Base-by-base conservation (phyloP, 306 rosid genomes). In the Fragaria vesca region DNA sequence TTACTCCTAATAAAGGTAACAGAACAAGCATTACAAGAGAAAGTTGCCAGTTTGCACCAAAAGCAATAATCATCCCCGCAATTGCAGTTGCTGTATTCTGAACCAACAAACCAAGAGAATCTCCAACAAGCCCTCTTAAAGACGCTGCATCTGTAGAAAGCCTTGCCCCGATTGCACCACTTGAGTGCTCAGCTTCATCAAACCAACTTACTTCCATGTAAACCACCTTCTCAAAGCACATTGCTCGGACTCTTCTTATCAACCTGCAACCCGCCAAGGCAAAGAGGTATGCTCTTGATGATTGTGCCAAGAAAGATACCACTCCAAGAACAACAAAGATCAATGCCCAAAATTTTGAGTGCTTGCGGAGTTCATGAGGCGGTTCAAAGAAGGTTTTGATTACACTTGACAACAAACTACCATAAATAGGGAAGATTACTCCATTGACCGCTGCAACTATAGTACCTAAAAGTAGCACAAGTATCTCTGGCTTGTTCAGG, bases 161-260 rank as follows among this genome's bases (percentile, higher is more conserved):
- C 87, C 93, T 85, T 20, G 94, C 91, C n/a, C 94, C 97, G 9
- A 93, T 88, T 61, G 89, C 78, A 57, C 98, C 94, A 70, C 91
- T 91, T 57, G 97, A 88, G 83, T 93, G 79, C 74, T 90, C 91
- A 17, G 77, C 76, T 71, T 85, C 79, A 45, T 93, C 97, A 63
- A 90, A 93, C 97, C 97, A 90, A 71, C 88, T 83, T 72, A 91
- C 82, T 87, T 93, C 96, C 94, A 89, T 90, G 81, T 86, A 84
- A 82, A 89, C 83, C 78, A 91, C 84, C 76, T 88, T 90, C 81
- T 91, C 84, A 18, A 89, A 93, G 70, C 93, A 89, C 87, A 86
- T 85, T 78, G 85, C 67, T 45, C 96, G 83, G 65, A 91, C 87
- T 77, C 91, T 79, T 73, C 80, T 86, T 50, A 90, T 89, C 76